Base-by-base conservation (phyloP, 208 protist species). In the Trypanosoma cruzi region DNA sequence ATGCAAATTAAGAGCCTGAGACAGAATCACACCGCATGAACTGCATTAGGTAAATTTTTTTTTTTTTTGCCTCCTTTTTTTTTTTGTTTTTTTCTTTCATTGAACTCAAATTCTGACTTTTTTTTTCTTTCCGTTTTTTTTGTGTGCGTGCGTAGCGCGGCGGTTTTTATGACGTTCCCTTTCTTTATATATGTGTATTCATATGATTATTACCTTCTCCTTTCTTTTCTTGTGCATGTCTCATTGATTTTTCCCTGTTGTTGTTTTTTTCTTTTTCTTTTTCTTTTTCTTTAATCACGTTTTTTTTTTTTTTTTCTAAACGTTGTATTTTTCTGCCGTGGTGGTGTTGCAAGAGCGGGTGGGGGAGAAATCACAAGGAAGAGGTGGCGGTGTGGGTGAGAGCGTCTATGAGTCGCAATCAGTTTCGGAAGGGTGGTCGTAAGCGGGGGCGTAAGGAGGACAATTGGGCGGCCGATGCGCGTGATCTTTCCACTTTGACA, bases 391-490 rank as follows among this genome's bases (percentile, higher is more conserved):
- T 53, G 37, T 44, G 5, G 5, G 37, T 44, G 37, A 31, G 8
- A 18, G 26, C 31, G 10, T 31, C 10, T 20, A 90, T 92, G 84
- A 88, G 85, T 54, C 78, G 90, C 20, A 93, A 92, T 64, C 85
- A 93, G 56, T 89, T 77, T 56, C 69, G 64, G 53, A 94, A 93
- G 77, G 84, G 86, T 28, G 77, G 71, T 18, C 69, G 86, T 28
- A 61, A 71, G 16, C 56, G 72, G 6, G 40, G 61, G 16, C 68
- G 48, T 11, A 2, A 34, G 5, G 48, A 58, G 20, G 78, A 85
- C 60, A 85, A 82, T 24, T 96, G 90, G 88, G 66, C 60, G 48
- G 77, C 81, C 10, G 90, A 96, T 64, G 48, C 57, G 6, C 86
- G 91, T 31, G 86, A 95, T 57, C 34, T 65, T 31, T 67, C 40